These are phyloP conservation scores for Lupinus albus DNA, from an alignment of 306 rosid genomes.

Conservation along the genomic window DNA sequence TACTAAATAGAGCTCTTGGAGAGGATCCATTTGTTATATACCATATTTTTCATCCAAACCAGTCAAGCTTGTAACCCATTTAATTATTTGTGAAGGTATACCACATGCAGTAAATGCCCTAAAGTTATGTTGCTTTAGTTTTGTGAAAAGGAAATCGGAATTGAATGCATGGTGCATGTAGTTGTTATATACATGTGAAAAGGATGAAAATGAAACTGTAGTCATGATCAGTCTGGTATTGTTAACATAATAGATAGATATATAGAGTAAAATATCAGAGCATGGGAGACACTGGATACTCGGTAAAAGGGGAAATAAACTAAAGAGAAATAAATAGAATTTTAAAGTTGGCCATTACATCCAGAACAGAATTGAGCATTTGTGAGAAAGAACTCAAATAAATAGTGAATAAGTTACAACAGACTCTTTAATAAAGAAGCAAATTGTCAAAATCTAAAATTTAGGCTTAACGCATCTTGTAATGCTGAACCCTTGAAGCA, in stretches of 20 bases:
- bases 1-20: too few relatives aligned
- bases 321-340: slow-evolving; percentile 27
- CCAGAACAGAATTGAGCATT: slow-evolving; percentile 28
- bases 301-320: neutral
- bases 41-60: too few relatives aligned
- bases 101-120: slow-evolving; percentile 51
- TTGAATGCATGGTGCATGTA: neutral
- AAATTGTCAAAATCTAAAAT: slow-evolving; percentile 43
- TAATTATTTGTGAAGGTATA: too few relatives aligned
- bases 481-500: slow-evolving; percentile 69
- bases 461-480: slow-evolving; percentile 75
- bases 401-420: slow-evolving; percentile 33
- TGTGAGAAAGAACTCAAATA: slow-evolving; percentile 37
- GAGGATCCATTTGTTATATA: too few relatives aligned
- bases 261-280: too few relatives aligned
- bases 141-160: slow-evolving; percentile 16
- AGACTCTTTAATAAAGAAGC: slow-evolving; percentile 22
- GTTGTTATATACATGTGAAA: neutral
- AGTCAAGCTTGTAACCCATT: too few relatives aligned
- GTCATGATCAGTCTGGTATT: neutral
- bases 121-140: slow-evolving; percentile 1
- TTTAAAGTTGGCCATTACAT: slow-evolving; percentile 48
- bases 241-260: too few relatives aligned
- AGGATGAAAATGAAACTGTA: slow-evolving; percentile 21
- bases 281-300: too few relatives aligned